Conservation (phyloP, 495 filamentous ascomycete genomes). For the Amniculicola lignicola region DNA sequence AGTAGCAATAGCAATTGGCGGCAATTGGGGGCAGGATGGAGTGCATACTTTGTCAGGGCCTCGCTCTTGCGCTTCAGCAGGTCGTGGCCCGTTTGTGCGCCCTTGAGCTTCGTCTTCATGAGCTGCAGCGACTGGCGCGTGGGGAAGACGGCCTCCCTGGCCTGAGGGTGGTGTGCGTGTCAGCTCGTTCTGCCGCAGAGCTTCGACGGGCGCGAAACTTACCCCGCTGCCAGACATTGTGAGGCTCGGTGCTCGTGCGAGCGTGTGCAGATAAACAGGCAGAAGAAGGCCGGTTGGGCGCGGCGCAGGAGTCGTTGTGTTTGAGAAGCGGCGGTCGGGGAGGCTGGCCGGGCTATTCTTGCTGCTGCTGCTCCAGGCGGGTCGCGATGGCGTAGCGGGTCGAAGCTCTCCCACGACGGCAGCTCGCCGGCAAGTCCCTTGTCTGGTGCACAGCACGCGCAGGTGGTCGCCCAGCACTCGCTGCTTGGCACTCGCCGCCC, state of each 20-base stretch:
- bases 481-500: no score
- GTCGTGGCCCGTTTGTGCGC: conserved; percentile 57
- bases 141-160: conserved; percentile 92
- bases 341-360: no score
- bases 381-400: no score
- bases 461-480: no score
- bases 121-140: conserved; percentile 92
- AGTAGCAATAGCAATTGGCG: neutral
- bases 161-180: conserved; percentile 47
- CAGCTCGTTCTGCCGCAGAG: conserved; percentile 3
- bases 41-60: conserved; percentile 45
- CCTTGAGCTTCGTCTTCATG: conserved; percentile 99
- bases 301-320: neutral
- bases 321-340: neutral
- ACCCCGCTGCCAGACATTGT: conserved; percentile 61
- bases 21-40: neutral
- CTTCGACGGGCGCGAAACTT: conserved; percentile 40
- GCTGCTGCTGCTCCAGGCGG: no score
- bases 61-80: conserved; percentile 48
- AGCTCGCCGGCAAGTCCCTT: no score
- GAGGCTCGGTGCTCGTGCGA: no score
- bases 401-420: no score
- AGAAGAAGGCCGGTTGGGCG: neutral
- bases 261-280: no score
- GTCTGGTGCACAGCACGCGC: no score